Conservation (phyloP, 23 red algal species). For the Gracilaria domingensis region DNA sequence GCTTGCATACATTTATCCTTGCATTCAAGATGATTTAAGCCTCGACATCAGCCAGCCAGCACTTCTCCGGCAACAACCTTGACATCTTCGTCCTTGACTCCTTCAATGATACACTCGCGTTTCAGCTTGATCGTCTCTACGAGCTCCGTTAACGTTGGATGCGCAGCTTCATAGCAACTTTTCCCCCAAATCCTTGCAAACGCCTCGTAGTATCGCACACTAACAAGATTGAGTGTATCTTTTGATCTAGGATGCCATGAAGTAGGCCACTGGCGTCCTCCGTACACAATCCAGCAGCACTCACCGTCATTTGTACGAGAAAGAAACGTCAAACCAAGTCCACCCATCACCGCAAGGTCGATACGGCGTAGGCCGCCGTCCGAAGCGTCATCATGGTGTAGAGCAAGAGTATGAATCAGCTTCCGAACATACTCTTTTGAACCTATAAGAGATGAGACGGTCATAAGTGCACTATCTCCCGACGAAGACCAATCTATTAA, state of each 20-base stretch:
- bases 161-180: conserved; percentile 39
- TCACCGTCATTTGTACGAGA: conserved; percentile 75
- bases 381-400: conserved; percentile 70
- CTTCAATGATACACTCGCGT: conserved; percentile 59
- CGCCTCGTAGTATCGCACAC: conserved; percentile 71
- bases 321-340: conserved; percentile 43
- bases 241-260: conserved; percentile 82
- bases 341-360: conserved; percentile 28
- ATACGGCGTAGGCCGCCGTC: conserved; percentile 26
- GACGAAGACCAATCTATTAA: background rate
- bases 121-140: conserved; percentile 54
- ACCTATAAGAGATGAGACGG: conserved; percentile 42
- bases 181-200: conserved; percentile 67
- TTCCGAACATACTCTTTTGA: conserved; percentile 58
- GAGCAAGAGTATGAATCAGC: conserved; percentile 78
- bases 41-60: conserved; percentile 76
- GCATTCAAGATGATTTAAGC: conserved; percentile 53
- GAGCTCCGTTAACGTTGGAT: conserved; percentile 46
- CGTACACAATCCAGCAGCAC: conserved; percentile 66
- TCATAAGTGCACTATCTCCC: conserved; percentile 31
- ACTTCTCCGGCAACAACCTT: conserved; percentile 76
- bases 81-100: conserved; percentile 75
- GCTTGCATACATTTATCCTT: conserved; percentile 16
- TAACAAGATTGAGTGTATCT: conserved; percentile 60
- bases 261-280: conserved; percentile 78